Conservation (phyloP, 371 early-diverging fungal species). For the Blyttiomyces sp. region DNA sequence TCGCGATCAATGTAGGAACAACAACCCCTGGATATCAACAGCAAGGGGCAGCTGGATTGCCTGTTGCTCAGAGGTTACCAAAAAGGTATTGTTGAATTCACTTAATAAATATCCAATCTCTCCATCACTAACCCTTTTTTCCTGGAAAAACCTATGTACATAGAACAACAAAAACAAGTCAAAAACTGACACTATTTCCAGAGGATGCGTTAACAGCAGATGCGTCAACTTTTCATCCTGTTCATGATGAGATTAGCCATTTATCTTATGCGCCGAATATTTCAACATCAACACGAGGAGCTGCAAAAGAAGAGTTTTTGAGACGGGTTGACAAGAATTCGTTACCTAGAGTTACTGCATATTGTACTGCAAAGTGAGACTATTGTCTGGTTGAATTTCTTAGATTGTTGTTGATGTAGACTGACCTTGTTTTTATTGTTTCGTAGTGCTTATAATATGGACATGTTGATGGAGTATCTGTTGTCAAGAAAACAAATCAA, state of each 20-base stretch:
- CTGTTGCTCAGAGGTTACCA: slow-evolving; percentile 8
- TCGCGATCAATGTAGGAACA: no score
- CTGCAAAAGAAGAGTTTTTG: slow-evolving; percentile 52
- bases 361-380: slow-evolving; percentile 74
- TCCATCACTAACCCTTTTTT: not conserved
- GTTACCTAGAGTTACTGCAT: slow-evolving; percentile 83
- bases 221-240: slow-evolving; percentile 18
- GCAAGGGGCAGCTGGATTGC: no score
- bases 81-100: slow-evolving; percentile 1
- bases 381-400: not conserved
- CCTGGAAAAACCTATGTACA: not conserved
- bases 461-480: slow-evolving; percentile 54
- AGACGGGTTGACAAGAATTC: slow-evolving; percentile 52
- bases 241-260: slow-evolving; percentile 11
- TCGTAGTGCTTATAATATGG: slow-evolving; percentile 56
- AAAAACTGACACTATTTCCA: slow-evolving; percentile 88
- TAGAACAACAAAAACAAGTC: slow-evolving; percentile 33
- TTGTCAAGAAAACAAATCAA: slow-evolving; percentile 40
- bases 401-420: no score
- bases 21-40: no score
- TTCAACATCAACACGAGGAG: slow-evolving; percentile 3
- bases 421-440: not conserved
- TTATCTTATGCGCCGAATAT: slow-evolving; percentile 36
- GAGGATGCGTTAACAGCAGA: slow-evolving; percentile 54
- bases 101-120: not conserved